Percentiles rank a stretch among this genome's conserved stretches.
Conservation (phyloP, 148 eudicot genomes). For the Persicaria tinctoria region DNA sequence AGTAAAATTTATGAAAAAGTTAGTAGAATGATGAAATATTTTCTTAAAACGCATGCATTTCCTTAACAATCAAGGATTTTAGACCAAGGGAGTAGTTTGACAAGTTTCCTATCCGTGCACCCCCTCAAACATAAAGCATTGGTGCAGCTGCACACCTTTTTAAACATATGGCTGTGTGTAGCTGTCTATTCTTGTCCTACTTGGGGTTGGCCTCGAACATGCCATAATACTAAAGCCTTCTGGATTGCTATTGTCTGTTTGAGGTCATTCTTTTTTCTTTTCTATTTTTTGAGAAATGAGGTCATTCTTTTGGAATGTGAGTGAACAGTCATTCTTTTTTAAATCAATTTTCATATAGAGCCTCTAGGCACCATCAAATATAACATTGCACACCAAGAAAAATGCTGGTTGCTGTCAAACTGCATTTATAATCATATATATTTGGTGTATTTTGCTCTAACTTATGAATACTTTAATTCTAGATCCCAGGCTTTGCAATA, state of each 20-base stretch:
- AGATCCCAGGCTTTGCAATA: constrained; percentile 85
- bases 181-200: background rate
- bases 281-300: too few relatives aligned
- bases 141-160: background rate
- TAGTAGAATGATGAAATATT: too few relatives aligned
- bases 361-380: background rate
- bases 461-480: constrained; percentile 15
- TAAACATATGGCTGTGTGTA: background rate
- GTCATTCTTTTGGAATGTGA: background rate
- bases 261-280: background rate
- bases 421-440: background rate
- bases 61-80: too few relatives aligned
- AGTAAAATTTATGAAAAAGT: too few relatives aligned
- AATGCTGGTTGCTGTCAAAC: background rate
- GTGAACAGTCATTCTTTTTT: background rate
- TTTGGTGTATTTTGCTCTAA: background rate
- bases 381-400: background rate
- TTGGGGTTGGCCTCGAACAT: background rate
- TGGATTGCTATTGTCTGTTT: background rate
- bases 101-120: background rate
- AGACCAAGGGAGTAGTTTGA: background rate
- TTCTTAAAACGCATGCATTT: too few relatives aligned
- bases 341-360: background rate
- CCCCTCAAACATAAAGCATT: background rate
- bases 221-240: background rate